phyloP scores from a whole-genome alignment of 805 yeast genomes.

The Wickerhamomyces bisporus region DNA sequence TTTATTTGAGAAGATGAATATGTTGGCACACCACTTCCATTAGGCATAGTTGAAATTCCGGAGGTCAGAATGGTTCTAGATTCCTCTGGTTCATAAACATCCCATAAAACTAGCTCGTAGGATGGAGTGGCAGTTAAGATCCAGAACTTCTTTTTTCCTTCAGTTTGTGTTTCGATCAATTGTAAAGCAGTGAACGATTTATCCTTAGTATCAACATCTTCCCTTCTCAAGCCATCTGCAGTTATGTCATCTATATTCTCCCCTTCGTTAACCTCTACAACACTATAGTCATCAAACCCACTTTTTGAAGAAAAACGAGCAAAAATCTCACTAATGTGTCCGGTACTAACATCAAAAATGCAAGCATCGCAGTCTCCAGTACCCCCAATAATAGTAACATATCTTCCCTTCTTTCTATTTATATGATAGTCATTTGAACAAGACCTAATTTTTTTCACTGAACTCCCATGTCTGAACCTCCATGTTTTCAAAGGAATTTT shows the following conservation, averaged over 20 bases:
- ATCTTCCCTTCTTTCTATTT: constrained; percentile 32
- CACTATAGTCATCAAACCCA: constrained; percentile 15
- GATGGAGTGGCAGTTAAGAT: constrained; percentile 11
- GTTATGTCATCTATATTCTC: not conserved
- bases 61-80: constrained; percentile 27
- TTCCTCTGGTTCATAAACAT: constrained; percentile 25
- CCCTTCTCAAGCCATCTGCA: not conserved
- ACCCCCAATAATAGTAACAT: constrained; percentile 64
- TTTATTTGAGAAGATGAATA: constrained; percentile 29
- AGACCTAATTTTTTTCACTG: constrained; percentile 43
- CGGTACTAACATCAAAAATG: constrained; percentile 69
- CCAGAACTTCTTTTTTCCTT: constrained; percentile 17
- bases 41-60: not conserved
- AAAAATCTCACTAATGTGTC: constrained; percentile 48
- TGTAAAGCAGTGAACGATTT: constrained; percentile 16
- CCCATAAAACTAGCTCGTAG: constrained; percentile 32
- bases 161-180: constrained; percentile 15
- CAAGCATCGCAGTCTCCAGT: constrained; percentile 52
- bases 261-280: constrained; percentile 13
- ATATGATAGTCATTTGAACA: constrained; percentile 37
- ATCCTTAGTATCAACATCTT: constrained; percentile 1
- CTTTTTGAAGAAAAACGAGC: constrained; percentile 10
- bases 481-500: constrained; percentile 54
- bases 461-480: constrained; percentile 45
- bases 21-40: not conserved